Evolutionary conservation across 2,329 filamentous ascomycete genomes (phyloP).

Genomic region (Hymenoscyphus linearis): DNA sequence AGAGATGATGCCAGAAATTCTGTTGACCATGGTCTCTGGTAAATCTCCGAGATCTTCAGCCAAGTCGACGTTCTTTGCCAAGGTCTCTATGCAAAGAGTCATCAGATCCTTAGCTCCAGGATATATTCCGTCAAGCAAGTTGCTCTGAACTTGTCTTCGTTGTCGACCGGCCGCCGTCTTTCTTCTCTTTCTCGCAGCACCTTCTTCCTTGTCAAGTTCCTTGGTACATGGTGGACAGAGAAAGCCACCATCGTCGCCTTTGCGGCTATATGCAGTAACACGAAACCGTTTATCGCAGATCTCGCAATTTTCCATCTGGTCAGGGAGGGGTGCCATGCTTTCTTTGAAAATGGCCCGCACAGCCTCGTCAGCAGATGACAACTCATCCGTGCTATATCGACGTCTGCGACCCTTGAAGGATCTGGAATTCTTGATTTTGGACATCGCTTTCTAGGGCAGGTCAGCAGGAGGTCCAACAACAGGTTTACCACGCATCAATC

Average conservation of each 20-base stretch:
- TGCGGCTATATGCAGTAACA: slow-evolving; percentile 82
- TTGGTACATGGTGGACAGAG: slow-evolving; percentile 79
- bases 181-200: slow-evolving; percentile 50
- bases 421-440: slow-evolving; percentile 60
- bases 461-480: slow-evolving; percentile 7
- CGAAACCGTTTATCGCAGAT: slow-evolving; percentile 84
- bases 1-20: slow-evolving; percentile 53
- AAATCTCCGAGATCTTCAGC: slow-evolving; percentile 59
- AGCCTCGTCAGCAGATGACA: slow-evolving; percentile 44
- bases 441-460: slow-evolving; percentile 42
- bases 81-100: slow-evolving; percentile 56
- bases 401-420: slow-evolving; percentile 46
- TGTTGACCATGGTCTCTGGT: slow-evolving; percentile 50
- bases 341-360: slow-evolving; percentile 45
- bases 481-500: not conserved
- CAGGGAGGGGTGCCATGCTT: slow-evolving; percentile 39
- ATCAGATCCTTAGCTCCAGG: slow-evolving; percentile 64
- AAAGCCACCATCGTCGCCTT: slow-evolving; percentile 78
- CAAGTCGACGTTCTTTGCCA: slow-evolving; percentile 57
- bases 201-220: slow-evolving; percentile 61
- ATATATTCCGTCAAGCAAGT: slow-evolving; percentile 71
- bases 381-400: slow-evolving; percentile 39
- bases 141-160: slow-evolving; percentile 76
- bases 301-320: slow-evolving; percentile 85
- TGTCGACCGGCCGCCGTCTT: slow-evolving; percentile 46